phyloP scores from a whole-genome alignment of 2,329 filamentous ascomycete genomes.

The Stagonosporopsis tanaceti region DNA sequence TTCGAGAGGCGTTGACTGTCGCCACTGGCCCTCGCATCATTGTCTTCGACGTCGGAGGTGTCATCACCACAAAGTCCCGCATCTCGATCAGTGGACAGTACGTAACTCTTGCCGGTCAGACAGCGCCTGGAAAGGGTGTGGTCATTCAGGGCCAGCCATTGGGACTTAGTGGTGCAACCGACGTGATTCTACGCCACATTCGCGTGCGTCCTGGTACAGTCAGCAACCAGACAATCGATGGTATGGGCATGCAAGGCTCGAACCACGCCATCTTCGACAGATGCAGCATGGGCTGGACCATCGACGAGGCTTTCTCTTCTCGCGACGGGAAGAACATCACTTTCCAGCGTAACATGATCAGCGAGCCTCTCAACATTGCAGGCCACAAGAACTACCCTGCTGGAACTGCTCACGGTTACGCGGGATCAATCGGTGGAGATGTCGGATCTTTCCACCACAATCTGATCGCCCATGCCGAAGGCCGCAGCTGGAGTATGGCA shows the following conservation, averaged over 20 bases:
- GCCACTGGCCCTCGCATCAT: slow-evolving; percentile 27
- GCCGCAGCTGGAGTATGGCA: slow-evolving; percentile 50
- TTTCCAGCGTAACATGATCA: slow-evolving; percentile 49
- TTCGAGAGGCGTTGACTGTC: slow-evolving; percentile 47
- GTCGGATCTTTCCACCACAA: slow-evolving; percentile 50
- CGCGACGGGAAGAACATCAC: slow-evolving; percentile 47
- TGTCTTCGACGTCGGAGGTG: slow-evolving; percentile 29
- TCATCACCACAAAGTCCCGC: slow-evolving; percentile 28
- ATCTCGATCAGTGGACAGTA: slow-evolving; percentile 26
- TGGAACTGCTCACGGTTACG: slow-evolving; percentile 35
- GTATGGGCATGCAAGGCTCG: slow-evolving; percentile 48
- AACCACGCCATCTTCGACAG: slow-evolving; percentile 49
- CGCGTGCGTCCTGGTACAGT: slow-evolving; percentile 44
- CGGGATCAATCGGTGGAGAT: slow-evolving; percentile 41
- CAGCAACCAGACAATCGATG: slow-evolving; percentile 44
- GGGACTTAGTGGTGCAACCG: slow-evolving; percentile 42
- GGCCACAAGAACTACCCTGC: slow-evolving; percentile 50
- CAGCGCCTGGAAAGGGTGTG: slow-evolving; percentile 30
- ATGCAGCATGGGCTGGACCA: slow-evolving; percentile 48
- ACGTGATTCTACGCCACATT: slow-evolving; percentile 32
- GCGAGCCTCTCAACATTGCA: slow-evolving; percentile 48
- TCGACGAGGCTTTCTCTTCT: slow-evolving; percentile 49
- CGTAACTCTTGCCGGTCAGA: slow-evolving; percentile 30
- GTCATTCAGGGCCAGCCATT: slow-evolving; percentile 42
- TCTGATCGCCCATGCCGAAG: slow-evolving; percentile 52